Evolutionary conservation across 805 yeast species (phyloP).

Genomic region (Lachancea mirantina): DNA sequence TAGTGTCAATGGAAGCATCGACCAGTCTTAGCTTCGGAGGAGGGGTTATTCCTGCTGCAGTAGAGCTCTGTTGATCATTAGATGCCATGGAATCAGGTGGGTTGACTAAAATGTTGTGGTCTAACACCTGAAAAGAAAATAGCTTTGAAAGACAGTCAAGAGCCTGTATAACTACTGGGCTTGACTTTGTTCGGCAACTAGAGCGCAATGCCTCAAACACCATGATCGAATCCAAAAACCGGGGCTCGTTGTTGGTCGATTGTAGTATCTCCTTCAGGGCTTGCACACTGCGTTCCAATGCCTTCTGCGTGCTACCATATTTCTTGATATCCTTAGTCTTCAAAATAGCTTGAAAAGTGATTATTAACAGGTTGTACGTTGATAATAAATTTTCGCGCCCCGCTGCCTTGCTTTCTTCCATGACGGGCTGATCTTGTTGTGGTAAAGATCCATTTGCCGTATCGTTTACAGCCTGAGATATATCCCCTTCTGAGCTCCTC

Average conservation of each 20-base stretch:
- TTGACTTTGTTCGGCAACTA: constrained; percentile 61
- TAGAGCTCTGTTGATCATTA: constrained; percentile 22
- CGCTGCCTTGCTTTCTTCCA: neutral
- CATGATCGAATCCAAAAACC: constrained; percentile 39
- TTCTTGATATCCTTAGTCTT: constrained; percentile 55
- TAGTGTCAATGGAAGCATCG: constrained; percentile 77
- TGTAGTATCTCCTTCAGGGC: constrained; percentile 24
- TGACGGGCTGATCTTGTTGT: neutral
- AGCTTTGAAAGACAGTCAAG: constrained; percentile 82
- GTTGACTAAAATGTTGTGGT: constrained; percentile 50
- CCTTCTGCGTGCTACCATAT: constrained; percentile 31
- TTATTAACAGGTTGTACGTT: constrained; percentile 40
- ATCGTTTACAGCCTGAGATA: no score
- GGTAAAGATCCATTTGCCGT: no score
- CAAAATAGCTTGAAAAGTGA: constrained; percentile 51
- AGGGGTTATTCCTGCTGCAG: constrained; percentile 39
- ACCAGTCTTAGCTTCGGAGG: constrained; percentile 54
- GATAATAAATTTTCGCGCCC: constrained; percentile 24
- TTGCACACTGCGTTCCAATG: constrained; percentile 29
- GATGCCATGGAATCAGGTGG: constrained; percentile 35
- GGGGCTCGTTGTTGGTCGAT: constrained; percentile 18
- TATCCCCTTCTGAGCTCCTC: no score
- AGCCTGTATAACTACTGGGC: constrained; percentile 63
- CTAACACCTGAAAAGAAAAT: constrained; percentile 70
- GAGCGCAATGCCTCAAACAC: constrained; percentile 73